A percentile compares a stretch with the other conserved stretches of the same genome.
Evolutionary conservation across 2,329 filamentous ascomycete species (phyloP).

Genomic region (Monosporascus sp.): DNA sequence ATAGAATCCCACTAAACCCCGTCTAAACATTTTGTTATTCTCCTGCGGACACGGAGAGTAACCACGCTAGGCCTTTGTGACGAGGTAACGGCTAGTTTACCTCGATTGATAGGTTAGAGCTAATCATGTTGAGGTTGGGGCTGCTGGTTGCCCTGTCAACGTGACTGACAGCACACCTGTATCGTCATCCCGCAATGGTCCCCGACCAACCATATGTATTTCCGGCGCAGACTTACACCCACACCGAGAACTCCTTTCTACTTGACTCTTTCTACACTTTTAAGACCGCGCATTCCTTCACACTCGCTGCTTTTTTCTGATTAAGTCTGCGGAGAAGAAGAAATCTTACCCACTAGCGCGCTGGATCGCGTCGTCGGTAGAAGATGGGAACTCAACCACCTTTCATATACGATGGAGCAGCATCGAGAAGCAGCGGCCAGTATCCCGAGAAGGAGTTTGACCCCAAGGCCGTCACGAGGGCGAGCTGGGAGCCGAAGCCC

Average conservation of each 20-base stretch:
- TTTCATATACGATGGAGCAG: slow-evolving; percentile 21
- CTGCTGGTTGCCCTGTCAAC: not conserved
- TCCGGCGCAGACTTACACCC: not conserved
- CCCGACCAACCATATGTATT: not conserved
- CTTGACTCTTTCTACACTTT: not conserved
- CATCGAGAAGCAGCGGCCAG: slow-evolving; percentile 17
- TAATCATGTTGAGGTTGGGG: not conserved
- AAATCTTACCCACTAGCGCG: slow-evolving; percentile 1
- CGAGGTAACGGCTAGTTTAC: too few relatives aligned
- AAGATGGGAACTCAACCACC: slow-evolving; percentile 23
- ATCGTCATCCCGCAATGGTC: not conserved
- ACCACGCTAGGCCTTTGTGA: too few relatives aligned
- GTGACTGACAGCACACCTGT: not conserved
- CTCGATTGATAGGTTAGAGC: not conserved
- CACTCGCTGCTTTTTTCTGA: not conserved
- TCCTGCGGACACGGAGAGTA: too few relatives aligned
- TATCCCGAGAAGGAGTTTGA: slow-evolving; percentile 42
- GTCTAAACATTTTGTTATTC: too few relatives aligned
- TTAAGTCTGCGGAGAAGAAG: not conserved
- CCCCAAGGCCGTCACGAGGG: slow-evolving; percentile 77
- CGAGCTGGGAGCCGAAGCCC: slow-evolving; percentile 63
- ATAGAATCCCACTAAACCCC: too few relatives aligned
- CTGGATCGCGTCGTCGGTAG: slow-evolving; percentile 12
- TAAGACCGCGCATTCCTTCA: not conserved
- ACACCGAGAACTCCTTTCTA: not conserved